Conservation (phyloP, 1,139 yeast species). For the Suhomyces maxii region DNA sequence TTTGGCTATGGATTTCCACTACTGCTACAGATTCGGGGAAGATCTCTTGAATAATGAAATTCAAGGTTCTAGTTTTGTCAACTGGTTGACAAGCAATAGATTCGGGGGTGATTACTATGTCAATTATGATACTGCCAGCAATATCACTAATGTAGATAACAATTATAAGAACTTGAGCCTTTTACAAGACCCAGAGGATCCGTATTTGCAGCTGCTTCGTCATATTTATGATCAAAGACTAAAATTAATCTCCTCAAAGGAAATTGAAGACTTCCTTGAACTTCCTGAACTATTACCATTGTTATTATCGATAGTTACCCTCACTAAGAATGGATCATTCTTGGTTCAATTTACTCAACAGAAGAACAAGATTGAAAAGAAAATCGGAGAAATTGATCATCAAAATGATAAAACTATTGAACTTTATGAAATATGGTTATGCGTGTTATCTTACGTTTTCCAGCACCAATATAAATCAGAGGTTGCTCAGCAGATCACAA, state of each 20-base stretch:
- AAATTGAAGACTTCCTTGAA: constrained; percentile 15
- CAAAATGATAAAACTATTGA: constrained; percentile 21
- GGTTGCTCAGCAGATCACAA: constrained; percentile 23
- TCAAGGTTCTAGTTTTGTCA: constrained; percentile 37
- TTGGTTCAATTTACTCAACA: constrained; percentile 21
- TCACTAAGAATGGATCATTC: constrained; percentile 24
- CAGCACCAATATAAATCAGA: constrained; percentile 37
- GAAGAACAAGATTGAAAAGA: constrained; percentile 10
- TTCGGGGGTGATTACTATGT: constrained; percentile 28
- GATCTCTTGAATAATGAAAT: constrained; percentile 32
- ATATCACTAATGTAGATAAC: constrained; percentile 20
- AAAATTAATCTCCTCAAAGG: constrained; percentile 10
- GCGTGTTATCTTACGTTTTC: constrained; percentile 37
- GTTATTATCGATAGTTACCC: constrained; percentile 21
- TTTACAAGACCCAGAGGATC: constrained; percentile 14
- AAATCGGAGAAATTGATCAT: constrained; percentile 19
- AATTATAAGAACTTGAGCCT: constrained; percentile 14
- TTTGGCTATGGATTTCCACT: constrained; percentile 30
- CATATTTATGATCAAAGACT: constrained; percentile 18
- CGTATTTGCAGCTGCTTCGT: constrained; percentile 23
- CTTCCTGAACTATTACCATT: constrained; percentile 28
- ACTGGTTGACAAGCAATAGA: constrained; percentile 40
- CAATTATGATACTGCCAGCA: constrained; percentile 21
- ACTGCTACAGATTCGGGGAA: constrained; percentile 29
- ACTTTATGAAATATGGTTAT: constrained; percentile 36